Base-by-base conservation (phyloP, 2,329 filamentous ascomycete genomes). In the Blumeriella jaapii region DNA sequence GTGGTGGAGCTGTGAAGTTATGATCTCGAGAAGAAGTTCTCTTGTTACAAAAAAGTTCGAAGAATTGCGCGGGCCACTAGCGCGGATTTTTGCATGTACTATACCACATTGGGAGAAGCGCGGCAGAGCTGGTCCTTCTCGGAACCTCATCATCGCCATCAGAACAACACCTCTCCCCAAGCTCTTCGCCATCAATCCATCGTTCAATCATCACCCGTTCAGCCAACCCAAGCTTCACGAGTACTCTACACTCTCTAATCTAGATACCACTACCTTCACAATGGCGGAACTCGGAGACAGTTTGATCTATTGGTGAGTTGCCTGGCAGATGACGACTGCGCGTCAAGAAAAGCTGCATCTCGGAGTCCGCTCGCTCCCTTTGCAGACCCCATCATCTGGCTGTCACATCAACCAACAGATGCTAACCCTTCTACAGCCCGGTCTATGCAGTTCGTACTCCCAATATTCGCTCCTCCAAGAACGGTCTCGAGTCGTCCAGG, bases 381-480 rank as follows among this genome's bases (percentile, higher is more conserved):
- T n/a, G n/a, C n/a, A n/a, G n/a, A n/a, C n/a, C n/a, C n/a, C n/a
- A n/a, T n/a, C n/a, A n/a, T n/a, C n/a, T n/a, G n/a, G n/a, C n/a
- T n/a, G n/a, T n/a, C n/a, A n/a, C n/a, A n/a, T n/a, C n/a, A n/a
- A n/a, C n/a, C n/a, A n/a, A 17, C 40, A 35, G 36, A 29, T 61
- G 60, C 70, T 74, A 60, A 75, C 59, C 35, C 38, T 14, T 44
- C 39, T 32, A 46, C 55, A 98, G 89, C 71, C 89, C 89, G 68
- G 89, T 93, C 59, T 98, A 96, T 71, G 85, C 91, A 74, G 91
- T 96, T 77, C 85, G 89, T 94, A 57, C 39, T 36, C 47, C 34
- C 22, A 36, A 32, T 23, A 47, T 44, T 48, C 8, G 40, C 27
- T 42, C 22, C 7, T 4, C 38, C 27, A 45, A 40, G 18, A n/a